A percentile compares a stretch with the other conserved stretches of the same genome.
Evolutionary conservation across 495 filamentous ascomycete species (phyloP).

Genomic region (Trichoderma asperelloides): DNA sequence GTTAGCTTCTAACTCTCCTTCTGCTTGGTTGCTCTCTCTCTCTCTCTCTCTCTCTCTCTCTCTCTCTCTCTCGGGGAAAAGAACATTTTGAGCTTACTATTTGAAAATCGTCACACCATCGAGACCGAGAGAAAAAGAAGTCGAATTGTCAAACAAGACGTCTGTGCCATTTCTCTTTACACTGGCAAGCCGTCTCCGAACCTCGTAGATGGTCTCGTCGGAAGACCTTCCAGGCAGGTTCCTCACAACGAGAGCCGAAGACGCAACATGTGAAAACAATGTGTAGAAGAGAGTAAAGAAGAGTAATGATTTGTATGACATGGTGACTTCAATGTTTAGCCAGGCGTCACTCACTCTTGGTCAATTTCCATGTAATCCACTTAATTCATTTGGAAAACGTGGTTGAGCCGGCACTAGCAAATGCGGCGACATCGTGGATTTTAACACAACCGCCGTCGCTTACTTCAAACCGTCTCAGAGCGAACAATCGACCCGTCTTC

Average conservation of each 20-base stretch:
- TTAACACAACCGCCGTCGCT: too few relatives aligned
- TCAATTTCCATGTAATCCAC: background rate
- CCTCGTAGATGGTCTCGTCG: background rate
- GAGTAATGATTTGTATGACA: background rate
- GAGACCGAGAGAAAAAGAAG: background rate
- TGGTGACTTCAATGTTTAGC: background rate
- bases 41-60: too few relatives aligned
- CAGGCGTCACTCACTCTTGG: too few relatives aligned
- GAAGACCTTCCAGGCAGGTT: background rate
- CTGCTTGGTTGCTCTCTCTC: too few relatives aligned
- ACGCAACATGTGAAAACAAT: background rate
- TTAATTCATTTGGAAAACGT: background rate
- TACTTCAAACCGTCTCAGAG: too few relatives aligned
- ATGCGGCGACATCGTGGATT: too few relatives aligned
- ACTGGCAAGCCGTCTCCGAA: background rate
- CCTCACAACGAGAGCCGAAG: background rate
- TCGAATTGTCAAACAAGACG: slow-evolving; percentile 1
- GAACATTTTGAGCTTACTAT: background rate
- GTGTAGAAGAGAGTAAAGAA: background rate
- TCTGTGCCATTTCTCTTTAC: background rate
- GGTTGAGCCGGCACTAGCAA: too few relatives aligned
- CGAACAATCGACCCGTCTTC: too few relatives aligned
- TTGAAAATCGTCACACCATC: background rate
- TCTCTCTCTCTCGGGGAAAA: background rate
- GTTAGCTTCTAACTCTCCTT: background rate